Conservation (phyloP, 345 rosid genomes). For the Arabis alpina region DNA sequence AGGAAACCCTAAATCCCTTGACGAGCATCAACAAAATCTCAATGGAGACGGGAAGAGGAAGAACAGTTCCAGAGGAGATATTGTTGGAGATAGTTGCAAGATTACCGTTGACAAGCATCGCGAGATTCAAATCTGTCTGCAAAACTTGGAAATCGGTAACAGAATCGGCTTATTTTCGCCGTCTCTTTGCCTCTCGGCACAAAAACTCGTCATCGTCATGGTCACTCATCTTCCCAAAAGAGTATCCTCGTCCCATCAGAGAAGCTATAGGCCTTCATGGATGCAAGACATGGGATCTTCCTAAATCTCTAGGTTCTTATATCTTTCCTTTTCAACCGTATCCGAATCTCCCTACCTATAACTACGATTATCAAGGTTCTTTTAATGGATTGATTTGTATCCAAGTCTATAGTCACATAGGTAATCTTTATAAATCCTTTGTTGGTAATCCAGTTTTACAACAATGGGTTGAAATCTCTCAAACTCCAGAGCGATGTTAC, state of each 20-base stretch:
- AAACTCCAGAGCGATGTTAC: not conserved
- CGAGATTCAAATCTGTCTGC: constrained; percentile 4
- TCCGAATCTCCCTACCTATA: not conserved
- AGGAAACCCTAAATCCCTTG: no score
- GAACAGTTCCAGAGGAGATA: constrained; percentile 7
- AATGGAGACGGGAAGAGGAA: not conserved
- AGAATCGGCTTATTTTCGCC: not conserved
- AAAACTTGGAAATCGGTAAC: constrained; percentile 13
- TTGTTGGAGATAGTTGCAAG: constrained; percentile 26
- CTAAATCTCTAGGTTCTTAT: constrained; percentile 5
- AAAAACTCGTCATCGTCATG: constrained; percentile 11
- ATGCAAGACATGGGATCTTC: constrained; percentile 24
- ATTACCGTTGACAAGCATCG: constrained; percentile 14
- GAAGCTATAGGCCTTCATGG: constrained; percentile 21
- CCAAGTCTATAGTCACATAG: not conserved
- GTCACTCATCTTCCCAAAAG: constrained; percentile 25
- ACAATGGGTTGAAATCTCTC: constrained; percentile 30
- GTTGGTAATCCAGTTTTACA: constrained; percentile 30
- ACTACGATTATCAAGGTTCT: not conserved
- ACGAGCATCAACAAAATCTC: not conserved
- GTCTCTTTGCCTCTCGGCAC: constrained; percentile 9
- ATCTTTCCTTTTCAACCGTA: not conserved
- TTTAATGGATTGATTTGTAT: constrained; percentile 24
- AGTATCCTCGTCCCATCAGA: not conserved
- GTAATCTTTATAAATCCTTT: not conserved